Conservation (phyloP, 1,284 basidiomycete species). For the Mycena citricolor region DNA sequence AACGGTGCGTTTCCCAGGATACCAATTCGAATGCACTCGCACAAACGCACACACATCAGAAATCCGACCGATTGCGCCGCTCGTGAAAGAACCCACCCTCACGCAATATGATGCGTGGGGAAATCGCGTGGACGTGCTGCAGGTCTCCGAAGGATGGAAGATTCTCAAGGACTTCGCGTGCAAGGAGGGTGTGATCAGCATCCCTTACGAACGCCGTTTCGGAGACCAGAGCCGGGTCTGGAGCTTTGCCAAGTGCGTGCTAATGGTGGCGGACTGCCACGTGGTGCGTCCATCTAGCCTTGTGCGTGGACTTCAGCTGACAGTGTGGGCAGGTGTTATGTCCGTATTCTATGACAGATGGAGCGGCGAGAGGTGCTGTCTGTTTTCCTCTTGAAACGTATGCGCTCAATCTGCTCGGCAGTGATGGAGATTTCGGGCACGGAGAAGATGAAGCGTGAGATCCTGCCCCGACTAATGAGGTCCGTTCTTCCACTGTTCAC, state of each 20-base stretch:
- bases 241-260: constrained; percentile 61
- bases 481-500: constrained; percentile 26
- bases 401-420: not conserved
- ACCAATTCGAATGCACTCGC: not conserved
- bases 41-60: constrained; percentile 32
- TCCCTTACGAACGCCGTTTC: constrained; percentile 62
- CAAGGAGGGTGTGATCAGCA: constrained; percentile 66
- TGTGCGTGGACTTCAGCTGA: constrained; percentile 2
- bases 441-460: constrained; percentile 52
- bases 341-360: constrained; percentile 79
- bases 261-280: constrained; percentile 62
- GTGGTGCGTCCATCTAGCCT: constrained; percentile 41
- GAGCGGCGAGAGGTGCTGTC: constrained; percentile 54
- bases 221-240: constrained; percentile 57
- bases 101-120: constrained; percentile 74
- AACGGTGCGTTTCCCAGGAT: constrained; percentile 39
- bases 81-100: constrained; percentile 47
- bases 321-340: constrained; percentile 58
- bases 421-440: constrained; percentile 70
- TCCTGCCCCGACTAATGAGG: constrained; percentile 63
- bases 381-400: constrained; percentile 15
- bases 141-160: constrained; percentile 67
- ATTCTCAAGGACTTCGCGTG: constrained; percentile 67
- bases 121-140: constrained; percentile 58
- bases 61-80: constrained; percentile 46